Conservation (phyloP, 2,329 filamentous ascomycete genomes). For the Pseudogymnoascus destructans region DNA sequence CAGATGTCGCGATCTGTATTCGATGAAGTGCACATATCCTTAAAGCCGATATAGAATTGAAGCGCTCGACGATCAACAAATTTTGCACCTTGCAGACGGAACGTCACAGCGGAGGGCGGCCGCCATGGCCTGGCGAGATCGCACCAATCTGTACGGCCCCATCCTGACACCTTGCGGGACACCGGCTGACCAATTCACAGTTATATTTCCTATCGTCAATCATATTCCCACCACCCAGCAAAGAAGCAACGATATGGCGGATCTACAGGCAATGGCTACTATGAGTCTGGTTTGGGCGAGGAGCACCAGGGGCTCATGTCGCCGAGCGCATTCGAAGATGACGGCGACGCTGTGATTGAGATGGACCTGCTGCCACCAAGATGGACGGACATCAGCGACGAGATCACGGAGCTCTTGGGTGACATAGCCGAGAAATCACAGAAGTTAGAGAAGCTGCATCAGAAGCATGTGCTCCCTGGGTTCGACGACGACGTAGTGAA, state of each 20-base stretch:
- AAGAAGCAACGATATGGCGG: conserved; percentile 60
- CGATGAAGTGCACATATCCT: conserved; percentile 2
- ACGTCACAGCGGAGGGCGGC: conserved; percentile 7
- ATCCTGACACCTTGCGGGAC: conserved; percentile 17
- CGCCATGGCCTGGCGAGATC: conserved; percentile 92
- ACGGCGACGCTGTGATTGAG: conserved; percentile 91
- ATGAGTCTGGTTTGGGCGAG: conserved; percentile 44
- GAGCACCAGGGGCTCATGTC: conserved; percentile 78
- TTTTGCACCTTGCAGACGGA: conserved; percentile 4
- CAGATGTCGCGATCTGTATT: background rate
- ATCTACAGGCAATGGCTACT: conserved; percentile 40
- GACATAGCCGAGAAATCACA: conserved; percentile 73
- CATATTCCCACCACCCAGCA: conserved; percentile 85
- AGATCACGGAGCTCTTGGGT: conserved; percentile 71
- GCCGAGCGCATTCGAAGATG: conserved; percentile 61
- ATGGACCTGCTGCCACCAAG: conserved; percentile 93
- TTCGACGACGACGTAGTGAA: conserved; percentile 94
- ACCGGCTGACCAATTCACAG: conserved; percentile 35
- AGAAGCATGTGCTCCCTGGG: conserved; percentile 90
- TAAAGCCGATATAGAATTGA: background rate
- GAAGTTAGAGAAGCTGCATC: conserved; percentile 80
- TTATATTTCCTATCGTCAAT: conserved; percentile 98
- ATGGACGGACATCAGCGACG: conserved; percentile 91
- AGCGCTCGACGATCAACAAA: background rate
- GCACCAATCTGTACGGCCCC: conserved; percentile 78